Conservation (phyloP, 768 basidiomycete genomes). For the Lyophyllum shimeji region DNA sequence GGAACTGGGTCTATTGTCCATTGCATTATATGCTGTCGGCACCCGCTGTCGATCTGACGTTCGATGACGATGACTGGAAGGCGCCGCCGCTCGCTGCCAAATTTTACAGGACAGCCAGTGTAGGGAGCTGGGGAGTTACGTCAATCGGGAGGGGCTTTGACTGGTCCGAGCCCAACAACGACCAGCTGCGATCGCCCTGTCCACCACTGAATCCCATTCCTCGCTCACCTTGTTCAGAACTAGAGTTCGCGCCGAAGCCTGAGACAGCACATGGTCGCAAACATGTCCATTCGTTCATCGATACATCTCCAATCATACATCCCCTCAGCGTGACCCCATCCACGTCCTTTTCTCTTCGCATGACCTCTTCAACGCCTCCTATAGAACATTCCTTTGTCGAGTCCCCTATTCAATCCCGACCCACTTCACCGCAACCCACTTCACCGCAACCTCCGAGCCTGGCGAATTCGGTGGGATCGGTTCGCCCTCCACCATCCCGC, state of each 20-base stretch:
- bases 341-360: conserved; percentile 23
- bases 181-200: conserved; percentile 21
- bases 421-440: conserved; percentile 31
- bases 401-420: conserved; percentile 32
- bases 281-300: conserved; percentile 33
- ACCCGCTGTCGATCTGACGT: conserved; percentile 56
- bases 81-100: conserved; percentile 44
- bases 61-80: conserved; percentile 75
- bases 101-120: conserved; percentile 63
- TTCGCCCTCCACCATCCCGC: conserved; percentile 34
- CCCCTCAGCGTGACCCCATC: conserved; percentile 18
- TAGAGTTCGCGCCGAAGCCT: conserved; percentile 17
- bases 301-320: conserved; percentile 30
- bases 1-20: conserved; percentile 2
- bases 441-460: conserved; percentile 28
- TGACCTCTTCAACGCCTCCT: conserved; percentile 27
- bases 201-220: conserved; percentile 19
- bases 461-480: conserved; percentile 21
- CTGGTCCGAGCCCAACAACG: conserved; percentile 53
- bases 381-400: conserved; percentile 28
- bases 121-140: conserved; percentile 84
- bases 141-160: conserved; percentile 82
- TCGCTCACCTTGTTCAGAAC: conserved; percentile 15
- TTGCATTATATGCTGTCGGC: conserved; percentile 55
- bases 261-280: conserved; percentile 34